phyloP scores from a whole-genome alignment of 2,329 filamentous ascomycete genomes.

The Xenosphaeropsis pyriputrescens region DNA sequence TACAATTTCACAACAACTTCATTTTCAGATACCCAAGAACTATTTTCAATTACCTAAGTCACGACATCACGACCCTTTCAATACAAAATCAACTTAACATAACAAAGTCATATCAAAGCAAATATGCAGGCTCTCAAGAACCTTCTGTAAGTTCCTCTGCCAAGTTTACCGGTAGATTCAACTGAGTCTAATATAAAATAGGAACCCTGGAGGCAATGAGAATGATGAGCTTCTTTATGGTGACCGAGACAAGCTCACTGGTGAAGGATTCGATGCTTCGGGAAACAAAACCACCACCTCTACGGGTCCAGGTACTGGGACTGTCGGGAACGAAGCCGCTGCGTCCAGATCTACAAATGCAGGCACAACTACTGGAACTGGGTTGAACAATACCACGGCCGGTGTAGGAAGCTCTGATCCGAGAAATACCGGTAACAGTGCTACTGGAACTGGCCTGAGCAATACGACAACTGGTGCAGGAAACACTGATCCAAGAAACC shows the following conservation, averaged over 20 bases:
- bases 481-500: not conserved
- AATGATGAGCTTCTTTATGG: slow-evolving; percentile 15
- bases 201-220: slow-evolving; percentile 9
- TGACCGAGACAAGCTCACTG: slow-evolving; percentile 1
- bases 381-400: too few species aligned
- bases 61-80: too few species aligned
- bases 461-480: not conserved
- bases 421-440: not conserved
- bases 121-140: slow-evolving; percentile 19
- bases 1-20: not conserved
- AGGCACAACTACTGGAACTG: too few species aligned
- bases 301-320: not conserved
- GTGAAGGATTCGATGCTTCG: not conserved
- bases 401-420: too few species aligned
- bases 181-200: not conserved
- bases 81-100: too few species aligned
- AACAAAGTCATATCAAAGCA: not conserved
- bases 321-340: not conserved
- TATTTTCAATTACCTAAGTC: too few species aligned
- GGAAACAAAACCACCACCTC: not conserved
- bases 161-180: not conserved
- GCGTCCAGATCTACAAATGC: not conserved
- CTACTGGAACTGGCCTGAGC: not conserved
- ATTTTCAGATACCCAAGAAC: not conserved
- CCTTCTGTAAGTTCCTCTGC: slow-evolving; percentile 11